These are phyloP conservation scores for Tylopilus cervinicoccineus DNA, from an alignment of 768 basidiomycete genomes.

Conservation along the genomic window DNA sequence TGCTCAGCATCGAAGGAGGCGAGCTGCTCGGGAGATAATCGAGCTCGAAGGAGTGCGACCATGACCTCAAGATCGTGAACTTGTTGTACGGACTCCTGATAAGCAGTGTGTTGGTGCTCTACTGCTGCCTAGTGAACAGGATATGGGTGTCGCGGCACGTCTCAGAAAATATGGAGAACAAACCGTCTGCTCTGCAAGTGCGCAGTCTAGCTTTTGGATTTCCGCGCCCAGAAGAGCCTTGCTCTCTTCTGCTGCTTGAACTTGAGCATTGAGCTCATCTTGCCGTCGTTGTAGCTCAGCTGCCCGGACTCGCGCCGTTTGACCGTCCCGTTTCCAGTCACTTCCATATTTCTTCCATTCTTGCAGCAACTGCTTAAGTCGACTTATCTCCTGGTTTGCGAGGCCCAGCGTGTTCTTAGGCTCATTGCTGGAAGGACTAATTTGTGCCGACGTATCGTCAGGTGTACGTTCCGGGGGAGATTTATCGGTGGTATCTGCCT, in stretches of 20 bases:
- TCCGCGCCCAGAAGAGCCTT: conserved; percentile 11
- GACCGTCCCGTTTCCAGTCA: conserved; percentile 24
- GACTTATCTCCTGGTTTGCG: conserved; percentile 16
- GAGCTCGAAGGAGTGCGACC: conserved; percentile 16
- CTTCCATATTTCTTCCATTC: conserved; percentile 25
- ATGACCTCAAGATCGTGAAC: conserved; percentile 15
- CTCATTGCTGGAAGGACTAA: conserved; percentile 1
- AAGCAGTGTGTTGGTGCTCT: conserved; percentile 11
- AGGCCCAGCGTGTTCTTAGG: conserved; percentile 3
- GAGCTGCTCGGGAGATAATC: conserved; percentile 18
- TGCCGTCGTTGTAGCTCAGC: conserved; percentile 12
- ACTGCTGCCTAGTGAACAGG: conserved; percentile 8
- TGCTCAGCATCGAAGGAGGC: conserved; percentile 7
- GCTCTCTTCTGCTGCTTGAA: conserved; percentile 12
- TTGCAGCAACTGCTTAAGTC: conserved; percentile 18
- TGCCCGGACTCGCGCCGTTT: conserved; percentile 8
- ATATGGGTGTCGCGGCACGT: background rate
- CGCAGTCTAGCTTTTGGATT: conserved; percentile 6
- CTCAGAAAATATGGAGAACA: conserved; percentile 5
- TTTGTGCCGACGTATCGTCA: conserved; percentile 4
- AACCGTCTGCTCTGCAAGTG: conserved; percentile 22
- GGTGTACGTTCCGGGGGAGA: conserved; percentile 1
- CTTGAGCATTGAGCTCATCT: conserved; percentile 5
- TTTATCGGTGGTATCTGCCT: conserved; percentile 1
- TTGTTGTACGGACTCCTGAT: conserved; percentile 13